Percentiles rank a stretch among this genome's conserved stretches.
phyloP scores from a whole-genome alignment of 164 flowering plant genomes.

The Brasenia schreberi region DNA sequence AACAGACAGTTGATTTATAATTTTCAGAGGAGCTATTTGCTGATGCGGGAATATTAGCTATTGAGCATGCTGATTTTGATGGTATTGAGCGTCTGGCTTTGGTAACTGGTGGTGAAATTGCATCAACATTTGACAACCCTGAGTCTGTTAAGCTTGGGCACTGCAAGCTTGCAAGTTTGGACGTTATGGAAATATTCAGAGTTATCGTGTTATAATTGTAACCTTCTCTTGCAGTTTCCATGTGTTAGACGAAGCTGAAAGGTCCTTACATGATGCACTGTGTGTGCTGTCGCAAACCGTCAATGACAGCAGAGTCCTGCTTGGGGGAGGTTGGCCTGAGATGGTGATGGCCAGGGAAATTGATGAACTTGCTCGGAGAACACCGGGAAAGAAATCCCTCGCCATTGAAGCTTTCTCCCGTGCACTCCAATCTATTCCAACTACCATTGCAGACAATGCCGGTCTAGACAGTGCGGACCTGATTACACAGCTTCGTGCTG shows the following conservation, averaged over 20 bases:
- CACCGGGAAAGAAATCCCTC: slow-evolving; percentile 94
- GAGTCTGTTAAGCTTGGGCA: slow-evolving; percentile 96
- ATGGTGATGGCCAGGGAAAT: slow-evolving; percentile 97
- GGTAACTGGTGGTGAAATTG: slow-evolving; percentile 98
- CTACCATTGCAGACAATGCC: slow-evolving; percentile 93
- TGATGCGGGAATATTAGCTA: slow-evolving; percentile 92
- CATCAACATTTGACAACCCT: slow-evolving; percentile 97
- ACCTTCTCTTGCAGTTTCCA: slow-evolving; percentile 45
- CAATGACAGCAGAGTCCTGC: slow-evolving; percentile 75
- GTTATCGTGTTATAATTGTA: too few species aligned
- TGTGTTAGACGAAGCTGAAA: slow-evolving; percentile 94
- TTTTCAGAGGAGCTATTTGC: slow-evolving; percentile 97
- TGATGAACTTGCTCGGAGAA: slow-evolving; percentile 81
- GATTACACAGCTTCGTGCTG: slow-evolving; percentile 89
- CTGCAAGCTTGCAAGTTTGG: slow-evolving; percentile 43
- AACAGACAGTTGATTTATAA: slow-evolving; percentile 95
- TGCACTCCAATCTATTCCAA: slow-evolving; percentile 83
- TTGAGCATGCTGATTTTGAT: slow-evolving; percentile 99
- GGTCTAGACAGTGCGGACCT: slow-evolving; percentile 96
- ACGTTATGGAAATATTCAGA: too few species aligned
- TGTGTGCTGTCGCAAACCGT: slow-evolving; percentile 97
- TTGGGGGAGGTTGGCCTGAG: slow-evolving; percentile 99
- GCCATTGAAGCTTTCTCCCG: slow-evolving; percentile 93
- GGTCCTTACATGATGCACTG: slow-evolving; percentile 95
- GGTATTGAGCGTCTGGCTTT: slow-evolving; percentile 92